A percentile compares a stretch with the other conserved stretches of the same genome.
Evolutionary conservation across 164 flowering plant genomes (phyloP).

Genomic region (Annona squamosa): DNA sequence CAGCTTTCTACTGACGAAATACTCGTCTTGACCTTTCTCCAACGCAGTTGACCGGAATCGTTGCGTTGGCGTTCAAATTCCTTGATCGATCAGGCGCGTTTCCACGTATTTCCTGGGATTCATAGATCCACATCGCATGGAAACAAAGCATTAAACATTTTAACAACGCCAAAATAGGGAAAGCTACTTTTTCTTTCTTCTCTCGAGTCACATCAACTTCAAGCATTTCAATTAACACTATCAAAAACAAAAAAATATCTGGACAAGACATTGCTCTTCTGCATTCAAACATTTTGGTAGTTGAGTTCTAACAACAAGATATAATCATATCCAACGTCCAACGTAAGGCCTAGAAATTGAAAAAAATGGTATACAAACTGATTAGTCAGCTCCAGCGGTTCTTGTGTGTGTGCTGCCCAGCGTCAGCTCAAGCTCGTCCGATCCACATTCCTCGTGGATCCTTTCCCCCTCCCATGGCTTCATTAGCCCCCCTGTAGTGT

Average conservation of each 20-base stretch:
- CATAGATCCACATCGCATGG: neutral
- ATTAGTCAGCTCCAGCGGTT: constrained; percentile 20
- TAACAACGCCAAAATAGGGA: neutral
- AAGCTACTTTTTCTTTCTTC: neutral
- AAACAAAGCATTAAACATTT: too few relatives aligned
- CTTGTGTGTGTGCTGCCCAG: constrained; percentile 71
- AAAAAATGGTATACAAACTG: neutral
- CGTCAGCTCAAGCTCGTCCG: constrained; percentile 93
- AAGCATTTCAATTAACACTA: neutral
- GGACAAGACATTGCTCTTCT: neutral
- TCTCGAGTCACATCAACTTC: neutral
- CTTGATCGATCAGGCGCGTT: too few relatives aligned
- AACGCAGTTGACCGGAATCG: too few relatives aligned
- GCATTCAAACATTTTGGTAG: neutral
- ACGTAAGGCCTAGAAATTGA: neutral
- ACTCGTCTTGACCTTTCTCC: too few relatives aligned
- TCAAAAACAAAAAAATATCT: neutral
- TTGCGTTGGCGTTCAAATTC: too few relatives aligned
- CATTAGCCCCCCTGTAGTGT: constrained; percentile 47
- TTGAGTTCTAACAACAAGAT: neutral
- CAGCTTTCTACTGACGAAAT: too few relatives aligned
- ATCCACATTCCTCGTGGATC: constrained; percentile 83
- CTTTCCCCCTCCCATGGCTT: constrained; percentile 99
- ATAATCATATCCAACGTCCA: neutral
- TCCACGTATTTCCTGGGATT: too few relatives aligned